A percentile compares a stretch with the other conserved stretches of the same genome.
Conservation (phyloP, 192 early-diverging fungal species). For the Chytriomyces hyalinus region DNA sequence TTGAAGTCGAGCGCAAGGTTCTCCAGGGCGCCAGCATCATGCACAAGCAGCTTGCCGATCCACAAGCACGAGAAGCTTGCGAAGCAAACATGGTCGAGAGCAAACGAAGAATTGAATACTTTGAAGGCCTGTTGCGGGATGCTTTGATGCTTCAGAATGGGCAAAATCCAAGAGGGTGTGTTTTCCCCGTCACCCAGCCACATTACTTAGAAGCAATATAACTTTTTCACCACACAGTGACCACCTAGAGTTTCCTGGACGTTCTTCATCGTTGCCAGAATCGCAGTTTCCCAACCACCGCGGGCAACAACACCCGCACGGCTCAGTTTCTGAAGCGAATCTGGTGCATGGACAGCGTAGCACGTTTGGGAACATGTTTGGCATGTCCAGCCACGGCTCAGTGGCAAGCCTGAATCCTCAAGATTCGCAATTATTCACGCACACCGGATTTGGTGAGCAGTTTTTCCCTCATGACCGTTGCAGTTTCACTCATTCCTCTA, state of each 20-base stretch:
- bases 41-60: not conserved
- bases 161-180: not conserved
- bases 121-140: conserved; percentile 12
- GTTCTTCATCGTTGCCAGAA: not conserved
- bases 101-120: conserved; percentile 26
- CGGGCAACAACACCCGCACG: not conserved
- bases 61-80: not conserved
- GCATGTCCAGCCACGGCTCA: too few relatives aligned
- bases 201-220: too few relatives aligned
- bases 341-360: not conserved
- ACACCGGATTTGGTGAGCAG: not conserved
- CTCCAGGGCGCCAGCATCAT: conserved; percentile 18
- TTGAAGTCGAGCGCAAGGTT: conserved; percentile 73
- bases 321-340: not conserved
- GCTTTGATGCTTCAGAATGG: not conserved
- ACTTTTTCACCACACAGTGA: too few relatives aligned
- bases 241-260: too few relatives aligned
- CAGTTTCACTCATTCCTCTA: too few relatives aligned
- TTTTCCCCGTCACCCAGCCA: not conserved
- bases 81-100: conserved; percentile 48
- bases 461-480: too few relatives aligned
- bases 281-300: not conserved
- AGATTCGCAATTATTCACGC: not conserved
- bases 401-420: too few relatives aligned
- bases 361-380: too few relatives aligned